phyloP scores from a whole-genome alignment of 495 filamentous ascomycete genomes.

The Hypoxylon cercidicola region DNA sequence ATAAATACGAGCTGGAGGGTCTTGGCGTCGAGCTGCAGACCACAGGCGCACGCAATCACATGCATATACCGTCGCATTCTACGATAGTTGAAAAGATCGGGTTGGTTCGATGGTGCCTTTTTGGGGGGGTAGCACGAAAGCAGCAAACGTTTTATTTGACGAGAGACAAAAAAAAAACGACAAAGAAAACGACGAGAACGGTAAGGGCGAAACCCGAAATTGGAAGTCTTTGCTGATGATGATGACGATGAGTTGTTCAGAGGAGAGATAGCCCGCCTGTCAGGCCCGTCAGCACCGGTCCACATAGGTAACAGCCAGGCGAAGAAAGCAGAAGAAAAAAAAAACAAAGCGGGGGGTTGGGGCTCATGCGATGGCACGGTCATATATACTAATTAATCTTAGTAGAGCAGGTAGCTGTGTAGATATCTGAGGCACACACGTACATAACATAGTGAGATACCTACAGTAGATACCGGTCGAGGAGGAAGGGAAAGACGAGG shows the following conservation, averaged over 20 bases:
- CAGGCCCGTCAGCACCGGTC: not conserved
- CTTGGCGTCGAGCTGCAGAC: slow-evolving; percentile 24
- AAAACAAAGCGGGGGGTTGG: not conserved
- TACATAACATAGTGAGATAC: too few relatives aligned
- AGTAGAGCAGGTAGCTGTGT: too few relatives aligned
- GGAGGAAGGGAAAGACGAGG: too few relatives aligned
- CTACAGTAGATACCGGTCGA: too few relatives aligned
- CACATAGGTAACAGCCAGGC: not conserved
- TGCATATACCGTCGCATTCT: slow-evolving; percentile 7
- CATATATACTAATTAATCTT: not conserved
- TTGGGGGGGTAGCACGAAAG: not conserved
- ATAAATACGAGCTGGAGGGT: slow-evolving; percentile 38
- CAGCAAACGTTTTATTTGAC: too few relatives aligned
- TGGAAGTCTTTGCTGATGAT: not conserved
- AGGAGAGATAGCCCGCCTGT: not conserved
- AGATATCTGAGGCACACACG: too few relatives aligned
- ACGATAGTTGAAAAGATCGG: not conserved
- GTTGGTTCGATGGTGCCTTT: not conserved
- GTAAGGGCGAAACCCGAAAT: not conserved
- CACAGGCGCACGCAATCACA: slow-evolving; percentile 1
- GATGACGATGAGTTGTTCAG: not conserved
- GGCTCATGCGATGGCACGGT: not conserved
- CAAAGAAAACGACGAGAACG: not conserved
- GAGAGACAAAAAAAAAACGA: not conserved
- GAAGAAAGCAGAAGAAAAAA: not conserved